phyloP scores from a whole-genome alignment of 1,284 basidiomycete species.

The Athelia psychrophila region DNA sequence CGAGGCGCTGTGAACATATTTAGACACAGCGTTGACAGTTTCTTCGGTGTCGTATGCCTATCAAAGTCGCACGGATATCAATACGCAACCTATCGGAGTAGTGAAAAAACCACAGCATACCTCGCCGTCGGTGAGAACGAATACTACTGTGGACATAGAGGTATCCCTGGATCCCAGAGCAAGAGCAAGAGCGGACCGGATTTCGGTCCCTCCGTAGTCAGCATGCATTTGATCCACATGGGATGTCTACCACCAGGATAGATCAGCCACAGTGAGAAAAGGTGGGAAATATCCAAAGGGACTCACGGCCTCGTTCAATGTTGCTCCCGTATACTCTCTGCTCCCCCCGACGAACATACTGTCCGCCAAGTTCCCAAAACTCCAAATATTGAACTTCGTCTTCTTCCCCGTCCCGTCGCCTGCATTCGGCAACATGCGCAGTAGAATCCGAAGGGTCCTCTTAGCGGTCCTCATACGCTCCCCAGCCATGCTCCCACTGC shows the following conservation, averaged over 20 bases:
- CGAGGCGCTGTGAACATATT: constrained; percentile 22
- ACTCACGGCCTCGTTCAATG: constrained; percentile 18
- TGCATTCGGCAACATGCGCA: constrained; percentile 28
- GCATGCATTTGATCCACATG: constrained; percentile 39
- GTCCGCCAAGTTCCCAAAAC: constrained; percentile 21
- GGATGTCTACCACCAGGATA: constrained; percentile 9
- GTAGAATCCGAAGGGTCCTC: constrained; percentile 27
- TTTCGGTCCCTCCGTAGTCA: constrained; percentile 47
- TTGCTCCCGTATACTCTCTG: constrained; percentile 14
- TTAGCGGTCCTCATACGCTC: constrained; percentile 33
- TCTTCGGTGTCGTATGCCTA: constrained; percentile 25
- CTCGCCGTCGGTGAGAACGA: constrained; percentile 53
- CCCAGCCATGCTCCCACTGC: constrained; percentile 37
- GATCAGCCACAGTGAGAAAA: background rate
- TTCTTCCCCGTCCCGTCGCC: constrained; percentile 1
- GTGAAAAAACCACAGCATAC: constrained; percentile 20
- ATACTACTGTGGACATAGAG: constrained; percentile 39
- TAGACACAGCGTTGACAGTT: constrained; percentile 23
- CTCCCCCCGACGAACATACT: constrained; percentile 17
- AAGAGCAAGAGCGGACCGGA: constrained; percentile 32
- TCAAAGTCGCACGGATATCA: constrained; percentile 1
- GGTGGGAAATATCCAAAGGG: background rate
- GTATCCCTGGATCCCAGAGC: constrained; percentile 30
- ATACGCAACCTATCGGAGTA: background rate
- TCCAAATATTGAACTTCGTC: constrained; percentile 33